Evolutionary conservation across 148 eudicot species (phyloP).

Genomic region (Chenopodium formosanum): DNA sequence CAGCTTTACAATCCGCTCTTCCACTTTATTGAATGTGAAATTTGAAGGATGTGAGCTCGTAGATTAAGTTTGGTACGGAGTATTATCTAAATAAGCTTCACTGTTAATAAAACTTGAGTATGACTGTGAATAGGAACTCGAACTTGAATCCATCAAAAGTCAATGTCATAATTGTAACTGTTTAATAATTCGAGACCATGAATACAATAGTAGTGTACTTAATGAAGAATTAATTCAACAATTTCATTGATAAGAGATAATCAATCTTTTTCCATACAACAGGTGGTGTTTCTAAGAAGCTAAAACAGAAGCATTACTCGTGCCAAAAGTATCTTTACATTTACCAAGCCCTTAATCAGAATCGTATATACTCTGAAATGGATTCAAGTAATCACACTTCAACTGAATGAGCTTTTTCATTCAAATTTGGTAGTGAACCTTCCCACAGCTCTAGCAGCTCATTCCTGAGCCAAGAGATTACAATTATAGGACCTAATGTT

Average conservation of each 20-base stretch:
- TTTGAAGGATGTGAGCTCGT: too few species aligned
- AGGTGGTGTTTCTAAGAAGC: slow-evolving; percentile 19
- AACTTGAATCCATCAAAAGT: too few species aligned
- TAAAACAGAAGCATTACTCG: slow-evolving; percentile 7
- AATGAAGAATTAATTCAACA: neutral
- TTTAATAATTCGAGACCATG: neutral
- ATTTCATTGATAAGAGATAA: slow-evolving; percentile 9
- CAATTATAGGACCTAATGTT: slow-evolving; percentile 75
- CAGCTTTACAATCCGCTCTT: too few species aligned
- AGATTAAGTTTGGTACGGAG: too few species aligned
- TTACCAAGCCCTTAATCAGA: slow-evolving; percentile 11
- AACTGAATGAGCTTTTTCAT: slow-evolving; percentile 55
- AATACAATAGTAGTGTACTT: neutral
- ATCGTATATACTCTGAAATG: neutral
- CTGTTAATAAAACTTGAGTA: too few species aligned
- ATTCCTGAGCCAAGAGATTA: slow-evolving; percentile 75
- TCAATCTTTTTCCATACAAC: slow-evolving; percentile 2
- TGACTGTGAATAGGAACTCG: too few species aligned
- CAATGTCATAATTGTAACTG: too few species aligned
- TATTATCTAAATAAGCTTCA: too few species aligned
- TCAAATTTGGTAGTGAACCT: slow-evolving; percentile 49
- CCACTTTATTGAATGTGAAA: too few species aligned
- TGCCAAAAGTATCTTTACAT: slow-evolving; percentile 30
- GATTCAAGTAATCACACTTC: slow-evolving; percentile 45
- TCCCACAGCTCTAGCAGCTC: slow-evolving; percentile 92